A percentile compares a stretch with the other conserved stretches of the same genome.
These are phyloP conservation scores for Obelidium mucronatum DNA, from an alignment of 192 early-diverging fungal species.

Conservation along the genomic window DNA sequence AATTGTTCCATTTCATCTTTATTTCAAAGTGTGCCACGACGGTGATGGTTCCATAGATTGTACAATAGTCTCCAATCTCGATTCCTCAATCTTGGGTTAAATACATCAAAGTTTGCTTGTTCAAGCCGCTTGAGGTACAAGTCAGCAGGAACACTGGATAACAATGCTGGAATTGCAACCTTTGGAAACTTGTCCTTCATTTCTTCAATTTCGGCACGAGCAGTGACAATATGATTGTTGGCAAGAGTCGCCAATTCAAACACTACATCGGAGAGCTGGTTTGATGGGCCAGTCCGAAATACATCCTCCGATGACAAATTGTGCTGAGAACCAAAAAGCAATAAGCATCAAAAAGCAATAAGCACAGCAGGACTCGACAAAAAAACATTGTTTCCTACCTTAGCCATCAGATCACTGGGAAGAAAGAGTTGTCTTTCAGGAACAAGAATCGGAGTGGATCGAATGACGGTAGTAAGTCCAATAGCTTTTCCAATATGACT, in stretches of 20 bases:
- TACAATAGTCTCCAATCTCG: conserved; percentile 71
- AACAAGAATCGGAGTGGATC: conserved; percentile 78
- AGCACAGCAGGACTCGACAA: no score
- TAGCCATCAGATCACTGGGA: conserved; percentile 77
- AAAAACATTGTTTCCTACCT: conserved; percentile 58
- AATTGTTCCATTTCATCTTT: not conserved
- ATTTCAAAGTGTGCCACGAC: conserved; percentile 42
- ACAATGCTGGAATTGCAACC: conserved; percentile 72
- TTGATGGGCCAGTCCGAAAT: conserved; percentile 58
- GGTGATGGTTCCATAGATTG: conserved; percentile 63
- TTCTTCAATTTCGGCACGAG: conserved; percentile 58
- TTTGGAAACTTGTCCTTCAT: conserved; percentile 31
- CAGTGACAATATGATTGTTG: conserved; percentile 78
- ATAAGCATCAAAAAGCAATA: not conserved
- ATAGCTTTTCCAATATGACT: conserved; percentile 91
- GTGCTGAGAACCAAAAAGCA: conserved; percentile 57
- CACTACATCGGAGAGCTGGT: conserved; percentile 76
- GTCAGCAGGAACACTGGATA: conserved; percentile 74
- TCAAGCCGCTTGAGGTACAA: conserved; percentile 81
- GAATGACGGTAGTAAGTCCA: conserved; percentile 78
- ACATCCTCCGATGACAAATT: conserved; percentile 77
- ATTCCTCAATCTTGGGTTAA: conserved; percentile 73
- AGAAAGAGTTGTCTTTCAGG: conserved; percentile 72
- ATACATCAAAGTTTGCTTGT: conserved; percentile 80
- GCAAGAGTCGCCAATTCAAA: conserved; percentile 88